Evolutionary conservation across 2,329 filamentous ascomycete species (phyloP), one percentile per base, ranked within the genome.

Genomic region (Diaporthe vaccinii): DNA sequence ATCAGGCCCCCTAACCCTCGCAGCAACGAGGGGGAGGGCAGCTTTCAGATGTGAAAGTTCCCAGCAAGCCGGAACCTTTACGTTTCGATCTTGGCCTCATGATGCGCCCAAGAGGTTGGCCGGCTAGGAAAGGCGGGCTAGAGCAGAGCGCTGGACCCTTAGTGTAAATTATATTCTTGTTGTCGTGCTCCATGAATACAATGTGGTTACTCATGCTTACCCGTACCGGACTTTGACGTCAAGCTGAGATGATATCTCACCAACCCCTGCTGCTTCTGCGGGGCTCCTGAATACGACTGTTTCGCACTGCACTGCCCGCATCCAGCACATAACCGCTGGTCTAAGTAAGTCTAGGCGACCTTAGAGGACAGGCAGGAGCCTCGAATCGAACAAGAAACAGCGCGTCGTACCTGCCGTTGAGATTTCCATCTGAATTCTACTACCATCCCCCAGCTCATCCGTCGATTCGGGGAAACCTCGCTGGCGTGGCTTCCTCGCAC

Each of bases 231-330:
- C 49, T 41, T 69, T 69, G 65, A 69, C 65, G 46, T 55, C 65
- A 69, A 41, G 65, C 46, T 68, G 34, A 36, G 65, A 68, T 53
- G 65, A 68, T 51, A 53, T 53, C 25, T 39, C 20, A 51, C 31
- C 31, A 20, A 39, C 46, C 65, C 46, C 41, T 68, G 46, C 46
- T 39, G 65, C 22, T 69, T 41, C 14, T 55, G 65, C 49, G 49
- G 65, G 65, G 46, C 46, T 46, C 39, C 25, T 34, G 62, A 68
- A 22, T 34, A n/a, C 25, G 12, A 17, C 65, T 55, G 65, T 69
- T 55, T 69, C 34, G 49, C 8, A 55, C 46, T 39, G 46, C n/a
- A 55, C 46, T 39, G 65, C n/a, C 46, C 31, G 46, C 65, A 68
- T 25, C 28, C 28, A 51, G 44, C 28, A 34, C 8, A 17, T n/a